A percentile compares a stretch with the other conserved stretches of the same genome.
Conservation (phyloP, 1,139 yeast species). For the Barnettozyma hawaiiensis region DNA sequence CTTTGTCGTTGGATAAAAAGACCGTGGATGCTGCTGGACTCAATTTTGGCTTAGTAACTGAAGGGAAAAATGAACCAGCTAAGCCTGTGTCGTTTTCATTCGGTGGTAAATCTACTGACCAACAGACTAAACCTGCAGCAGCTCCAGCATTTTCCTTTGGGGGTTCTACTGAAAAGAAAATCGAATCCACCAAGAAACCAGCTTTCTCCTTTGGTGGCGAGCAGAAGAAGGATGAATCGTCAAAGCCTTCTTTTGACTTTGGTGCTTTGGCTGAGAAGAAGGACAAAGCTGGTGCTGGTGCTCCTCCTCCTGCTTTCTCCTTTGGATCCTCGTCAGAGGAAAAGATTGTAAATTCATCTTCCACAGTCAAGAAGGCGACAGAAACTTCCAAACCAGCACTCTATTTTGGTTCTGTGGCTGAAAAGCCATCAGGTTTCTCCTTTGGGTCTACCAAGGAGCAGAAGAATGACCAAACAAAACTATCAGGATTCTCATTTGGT, state of each 20-base stretch:
- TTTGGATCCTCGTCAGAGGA: not conserved
- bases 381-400: not conserved
- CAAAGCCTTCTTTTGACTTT: slow-evolving; percentile 6
- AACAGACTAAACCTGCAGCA: not conserved
- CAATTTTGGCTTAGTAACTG: not conserved
- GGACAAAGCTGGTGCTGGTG: no score
- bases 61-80: not conserved
- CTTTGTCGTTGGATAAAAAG: not conserved
- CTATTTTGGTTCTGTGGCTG: not conserved
- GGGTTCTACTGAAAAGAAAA: not conserved
- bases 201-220: slow-evolving; percentile 5
- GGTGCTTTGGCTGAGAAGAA: not conserved
- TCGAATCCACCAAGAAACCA: slow-evolving; percentile 3
- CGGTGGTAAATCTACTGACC: not conserved
- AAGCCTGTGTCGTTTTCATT: not conserved
- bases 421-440: slow-evolving; percentile 11
- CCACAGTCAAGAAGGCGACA: not conserved
- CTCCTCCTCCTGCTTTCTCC: not conserved
- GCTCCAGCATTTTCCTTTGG: not conserved
- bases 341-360: not conserved
- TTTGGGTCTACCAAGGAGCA: slow-evolving; percentile 11
- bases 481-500: slow-evolving; percentile 11
- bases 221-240: not conserved
- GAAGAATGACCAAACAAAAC: slow-evolving; percentile 5
- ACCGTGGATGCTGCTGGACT: not conserved